phyloP scores from a whole-genome alignment of 2,329 filamentous ascomycete genomes.

The Fusarium sp. region DNA sequence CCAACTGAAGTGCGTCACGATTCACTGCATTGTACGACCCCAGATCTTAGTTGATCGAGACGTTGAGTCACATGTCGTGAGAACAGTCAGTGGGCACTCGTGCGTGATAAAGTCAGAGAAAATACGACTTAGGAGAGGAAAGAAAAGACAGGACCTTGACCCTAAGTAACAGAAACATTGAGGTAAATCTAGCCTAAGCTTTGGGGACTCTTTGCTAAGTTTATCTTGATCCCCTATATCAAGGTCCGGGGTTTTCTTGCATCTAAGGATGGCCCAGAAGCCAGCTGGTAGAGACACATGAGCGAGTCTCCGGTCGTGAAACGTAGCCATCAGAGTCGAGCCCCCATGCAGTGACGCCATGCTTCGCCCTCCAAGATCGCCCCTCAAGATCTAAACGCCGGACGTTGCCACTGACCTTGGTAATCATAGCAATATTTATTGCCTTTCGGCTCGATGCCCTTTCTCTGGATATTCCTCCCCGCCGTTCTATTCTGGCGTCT shows the following conservation, averaged over 20 bases:
- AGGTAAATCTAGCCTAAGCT: no score
- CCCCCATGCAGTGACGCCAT: background rate
- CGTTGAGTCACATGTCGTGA: no score
- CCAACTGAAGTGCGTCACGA: rapidly evolving
- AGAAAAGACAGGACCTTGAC: no score
- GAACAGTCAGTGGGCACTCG: rapidly evolving
- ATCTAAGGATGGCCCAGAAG: rapidly evolving
- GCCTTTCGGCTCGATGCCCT: rapidly evolving
- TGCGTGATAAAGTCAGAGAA: rapidly evolving
- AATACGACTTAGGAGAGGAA: no score
- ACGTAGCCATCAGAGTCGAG: background rate
- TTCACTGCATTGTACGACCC: rapidly evolving
- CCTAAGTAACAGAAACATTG: no score
- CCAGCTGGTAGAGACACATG: background rate
- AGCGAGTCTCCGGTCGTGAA: background rate
- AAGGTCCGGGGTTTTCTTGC: no score
- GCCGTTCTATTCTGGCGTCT: background rate
- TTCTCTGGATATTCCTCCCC: rapidly evolving
- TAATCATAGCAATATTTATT: rapidly evolving
- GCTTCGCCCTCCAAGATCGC: background rate
- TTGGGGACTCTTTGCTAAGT: no score
- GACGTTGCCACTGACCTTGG: rapidly evolving
- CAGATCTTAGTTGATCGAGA: rapidly evolving
- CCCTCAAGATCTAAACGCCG: background rate
- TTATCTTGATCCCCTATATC: no score